Evolutionary conservation across 805 yeast genomes (phyloP).

Genomic region (Wickerhamiella parazyma): DNA sequence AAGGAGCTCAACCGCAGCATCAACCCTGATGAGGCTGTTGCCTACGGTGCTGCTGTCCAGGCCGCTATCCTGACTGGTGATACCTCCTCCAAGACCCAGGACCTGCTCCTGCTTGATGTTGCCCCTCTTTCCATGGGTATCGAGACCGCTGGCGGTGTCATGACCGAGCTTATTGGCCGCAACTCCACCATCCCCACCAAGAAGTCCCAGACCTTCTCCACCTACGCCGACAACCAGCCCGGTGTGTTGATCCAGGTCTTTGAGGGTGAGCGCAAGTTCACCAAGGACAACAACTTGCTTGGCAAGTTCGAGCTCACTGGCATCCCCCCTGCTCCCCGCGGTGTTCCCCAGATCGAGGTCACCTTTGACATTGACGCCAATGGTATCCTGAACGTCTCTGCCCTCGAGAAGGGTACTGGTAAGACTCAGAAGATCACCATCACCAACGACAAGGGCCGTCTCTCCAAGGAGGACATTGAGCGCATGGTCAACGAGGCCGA

Average conservation of each 20-base stretch:
- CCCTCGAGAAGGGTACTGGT: slow-evolving; percentile 97
- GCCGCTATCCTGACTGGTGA: slow-evolving; percentile 97
- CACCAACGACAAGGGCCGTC: slow-evolving; percentile 98
- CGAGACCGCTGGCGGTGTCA: slow-evolving; percentile 98
- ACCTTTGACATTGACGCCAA: slow-evolving; percentile 98
- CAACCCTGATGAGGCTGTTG: slow-evolving; percentile 99
- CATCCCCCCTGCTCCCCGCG: slow-evolving; percentile 97
- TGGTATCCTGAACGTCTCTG: slow-evolving; percentile 98
- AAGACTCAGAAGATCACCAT: slow-evolving; percentile 96
- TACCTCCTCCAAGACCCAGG: slow-evolving; percentile 84
- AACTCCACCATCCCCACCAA: slow-evolving; percentile 99
- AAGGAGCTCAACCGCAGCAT: slow-evolving; percentile 92
- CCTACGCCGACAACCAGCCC: slow-evolving; percentile 97
- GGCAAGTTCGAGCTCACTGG: slow-evolving; percentile 98
- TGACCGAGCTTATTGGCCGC: slow-evolving; percentile 98
- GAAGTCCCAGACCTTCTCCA: slow-evolving; percentile 97
- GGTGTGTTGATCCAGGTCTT: slow-evolving; percentile 97
- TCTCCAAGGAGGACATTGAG: slow-evolving; percentile 91
- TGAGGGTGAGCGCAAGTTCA: slow-evolving; percentile 90
- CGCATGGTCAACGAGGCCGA: slow-evolving; percentile 98
- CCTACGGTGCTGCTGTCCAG: slow-evolving; percentile 99
- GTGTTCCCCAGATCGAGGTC: slow-evolving; percentile 98
- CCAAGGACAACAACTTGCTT: slow-evolving; percentile 93
- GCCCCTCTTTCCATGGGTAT: slow-evolving; percentile 98
- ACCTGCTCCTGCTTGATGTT: slow-evolving; percentile 88